A percentile compares a stretch with the other conserved stretches of the same genome.
Evolutionary conservation across 345 rosid species (phyloP).

Genomic region (Eucalyptus cloeziana): DNA sequence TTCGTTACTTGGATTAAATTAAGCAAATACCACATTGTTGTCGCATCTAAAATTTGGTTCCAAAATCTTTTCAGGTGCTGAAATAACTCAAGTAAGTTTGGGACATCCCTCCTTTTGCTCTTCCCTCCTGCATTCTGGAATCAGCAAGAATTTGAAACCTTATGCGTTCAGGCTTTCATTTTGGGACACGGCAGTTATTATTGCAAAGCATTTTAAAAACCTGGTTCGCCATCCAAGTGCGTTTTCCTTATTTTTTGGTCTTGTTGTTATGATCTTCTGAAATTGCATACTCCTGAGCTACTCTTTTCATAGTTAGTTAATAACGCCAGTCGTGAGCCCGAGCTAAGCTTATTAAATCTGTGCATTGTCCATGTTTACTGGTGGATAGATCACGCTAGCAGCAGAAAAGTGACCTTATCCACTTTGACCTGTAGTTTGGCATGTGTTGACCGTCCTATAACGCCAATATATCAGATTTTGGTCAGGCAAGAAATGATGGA

Average conservation of each 20-base stretch:
- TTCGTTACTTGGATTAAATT: neutral
- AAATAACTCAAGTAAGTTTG: neutral
- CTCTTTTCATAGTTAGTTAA: neutral
- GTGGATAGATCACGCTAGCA: neutral
- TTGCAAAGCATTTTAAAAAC: neutral
- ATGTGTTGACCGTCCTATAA: neutral
- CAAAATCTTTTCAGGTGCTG: neutral
- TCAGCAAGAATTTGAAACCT: neutral
- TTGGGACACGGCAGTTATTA: neutral
- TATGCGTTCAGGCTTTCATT: neutral
- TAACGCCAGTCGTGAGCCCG: neutral
- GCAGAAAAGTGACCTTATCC: neutral
- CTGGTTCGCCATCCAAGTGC: neutral
- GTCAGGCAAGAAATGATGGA: neutral
- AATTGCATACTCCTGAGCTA: neutral
- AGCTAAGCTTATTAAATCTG: neutral
- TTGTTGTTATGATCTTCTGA: neutral
- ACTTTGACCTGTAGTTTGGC: neutral
- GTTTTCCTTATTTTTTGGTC: neutral
- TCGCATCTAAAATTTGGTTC: neutral
- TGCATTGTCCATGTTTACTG: neutral
- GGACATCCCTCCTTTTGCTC: neutral
- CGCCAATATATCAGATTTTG: neutral
- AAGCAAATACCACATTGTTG: neutral
- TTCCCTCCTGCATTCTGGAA: neutral